Evolutionary conservation across 176 grass and related monocot species (phyloP).

Genomic region (Aegilops umbellulata): DNA sequence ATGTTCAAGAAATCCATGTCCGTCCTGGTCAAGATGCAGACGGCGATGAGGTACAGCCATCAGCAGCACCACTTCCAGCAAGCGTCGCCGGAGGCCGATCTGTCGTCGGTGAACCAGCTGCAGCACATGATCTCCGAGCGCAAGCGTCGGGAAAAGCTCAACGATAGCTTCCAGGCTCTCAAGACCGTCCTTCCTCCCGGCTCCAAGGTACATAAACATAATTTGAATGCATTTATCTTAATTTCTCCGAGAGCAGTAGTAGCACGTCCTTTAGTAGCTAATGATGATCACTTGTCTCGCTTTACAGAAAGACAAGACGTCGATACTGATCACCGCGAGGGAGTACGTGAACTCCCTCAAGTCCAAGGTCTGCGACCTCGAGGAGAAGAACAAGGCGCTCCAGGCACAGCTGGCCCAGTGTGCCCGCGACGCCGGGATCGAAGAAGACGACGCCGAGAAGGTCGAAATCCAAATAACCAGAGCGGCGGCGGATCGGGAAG

Average conservation of each 20-base stretch:
- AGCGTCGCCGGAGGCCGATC: background rate
- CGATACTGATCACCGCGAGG: slow-evolving; percentile 68
- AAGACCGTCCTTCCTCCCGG: slow-evolving; percentile 61
- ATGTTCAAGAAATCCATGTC: slow-evolving; percentile 70
- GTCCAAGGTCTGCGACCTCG: slow-evolving; percentile 52
- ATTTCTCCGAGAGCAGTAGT: background rate
- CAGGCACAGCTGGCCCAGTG: slow-evolving; percentile 24
- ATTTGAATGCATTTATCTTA: background rate
- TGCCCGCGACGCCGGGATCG: background rate
- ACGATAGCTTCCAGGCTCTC: slow-evolving; percentile 80
- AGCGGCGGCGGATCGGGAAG: background rate
- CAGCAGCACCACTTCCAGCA: slow-evolving; percentile 24
- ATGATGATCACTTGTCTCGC: background rate
- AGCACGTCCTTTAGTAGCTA: too few species aligned
- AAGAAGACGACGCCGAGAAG: background rate
- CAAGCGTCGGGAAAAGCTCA: slow-evolving; percentile 81
- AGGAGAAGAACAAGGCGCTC: slow-evolving; percentile 72
- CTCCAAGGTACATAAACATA: background rate
- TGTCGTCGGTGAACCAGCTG: slow-evolving; percentile 52
- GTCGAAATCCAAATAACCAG: slow-evolving; percentile 55
- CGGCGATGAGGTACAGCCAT: background rate
- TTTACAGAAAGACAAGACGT: slow-evolving; percentile 82
- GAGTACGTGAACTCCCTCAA: slow-evolving; percentile 65
- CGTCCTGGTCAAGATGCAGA: slow-evolving; percentile 43
- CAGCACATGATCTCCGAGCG: slow-evolving; percentile 92